A percentile compares a stretch with the other conserved stretches of the same genome.
Conservation (phyloP, 495 filamentous ascomycete genomes). For the Xylaria grammica region DNA sequence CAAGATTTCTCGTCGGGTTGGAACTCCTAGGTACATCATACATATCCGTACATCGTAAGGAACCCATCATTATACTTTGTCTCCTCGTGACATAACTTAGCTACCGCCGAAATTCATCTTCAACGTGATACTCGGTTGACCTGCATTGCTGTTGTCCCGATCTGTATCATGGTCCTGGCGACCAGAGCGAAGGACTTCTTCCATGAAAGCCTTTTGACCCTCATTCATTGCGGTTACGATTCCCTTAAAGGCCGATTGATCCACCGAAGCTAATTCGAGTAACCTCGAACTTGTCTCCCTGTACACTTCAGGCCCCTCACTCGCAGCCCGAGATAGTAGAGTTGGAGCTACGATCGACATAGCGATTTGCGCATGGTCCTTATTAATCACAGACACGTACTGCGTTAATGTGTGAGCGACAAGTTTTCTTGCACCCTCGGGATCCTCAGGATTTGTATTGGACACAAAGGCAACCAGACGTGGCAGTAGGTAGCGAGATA, state of each 20-base stretch:
- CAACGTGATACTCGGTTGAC: conserved; percentile 85
- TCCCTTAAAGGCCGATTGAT: conserved; percentile 74
- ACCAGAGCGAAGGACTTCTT: conserved; percentile 76
- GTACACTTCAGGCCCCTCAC: conserved; percentile 59
- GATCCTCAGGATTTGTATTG: conserved; percentile 68
- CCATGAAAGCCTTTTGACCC: conserved; percentile 76
- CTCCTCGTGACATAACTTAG: conserved; percentile 22
- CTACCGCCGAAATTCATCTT: conserved; percentile 82
- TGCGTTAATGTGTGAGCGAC: conserved; percentile 74
- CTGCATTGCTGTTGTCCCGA: conserved; percentile 50
- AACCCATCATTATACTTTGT: not conserved
- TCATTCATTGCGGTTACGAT: conserved; percentile 75
- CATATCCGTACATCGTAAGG: not conserved
- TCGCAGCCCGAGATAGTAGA: conserved; percentile 72
- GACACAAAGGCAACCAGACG: conserved; percentile 76
- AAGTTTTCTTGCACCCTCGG: conserved; percentile 71
- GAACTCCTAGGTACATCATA: not conserved
- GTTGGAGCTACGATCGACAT: conserved; percentile 79
- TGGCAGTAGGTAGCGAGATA: conserved; percentile 76
- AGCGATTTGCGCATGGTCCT: conserved; percentile 59
- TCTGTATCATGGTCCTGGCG: conserved; percentile 41
- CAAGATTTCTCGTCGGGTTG: not conserved
- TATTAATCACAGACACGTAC: conserved; percentile 62
- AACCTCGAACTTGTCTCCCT: conserved; percentile 75
- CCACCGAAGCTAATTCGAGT: conserved; percentile 77